phyloP scores from a whole-genome alignment of 2,329 filamentous ascomycete species.

The Xylariaceae sp. region DNA sequence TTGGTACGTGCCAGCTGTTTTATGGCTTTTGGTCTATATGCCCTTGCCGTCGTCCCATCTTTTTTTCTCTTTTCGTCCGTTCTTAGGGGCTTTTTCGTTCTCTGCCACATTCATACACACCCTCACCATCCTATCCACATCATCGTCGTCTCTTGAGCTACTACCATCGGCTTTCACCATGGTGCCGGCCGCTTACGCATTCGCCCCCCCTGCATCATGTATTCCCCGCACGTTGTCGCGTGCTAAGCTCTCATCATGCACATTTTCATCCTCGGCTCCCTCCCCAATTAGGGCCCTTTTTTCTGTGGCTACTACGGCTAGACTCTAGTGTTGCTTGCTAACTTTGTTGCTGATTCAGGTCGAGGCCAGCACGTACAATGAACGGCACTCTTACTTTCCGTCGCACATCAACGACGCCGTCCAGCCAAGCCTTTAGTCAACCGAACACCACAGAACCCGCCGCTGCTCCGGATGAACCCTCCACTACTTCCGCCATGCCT shows the following conservation, averaged over 20 bases:
- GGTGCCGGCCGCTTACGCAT: not conserved
- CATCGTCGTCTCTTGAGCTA: not conserved
- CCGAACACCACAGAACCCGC: constrained; percentile 31
- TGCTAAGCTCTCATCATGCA: not conserved
- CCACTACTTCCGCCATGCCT: constrained; percentile 54
- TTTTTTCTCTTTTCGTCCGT: no score
- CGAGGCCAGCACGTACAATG: constrained; percentile 51
- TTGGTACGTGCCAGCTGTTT: constrained; percentile 53
- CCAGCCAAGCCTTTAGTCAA: constrained; percentile 39
- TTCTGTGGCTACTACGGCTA: not conserved
- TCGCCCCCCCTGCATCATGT: not conserved
- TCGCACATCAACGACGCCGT: constrained; percentile 54
- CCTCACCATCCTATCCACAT: not conserved
- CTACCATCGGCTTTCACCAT: not conserved
- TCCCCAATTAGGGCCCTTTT: not conserved
- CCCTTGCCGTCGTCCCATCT: not conserved
- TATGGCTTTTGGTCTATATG: not conserved
- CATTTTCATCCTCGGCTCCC: constrained; percentile 3
- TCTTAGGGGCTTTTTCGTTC: no score
- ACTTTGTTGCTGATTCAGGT: constrained; percentile 37
- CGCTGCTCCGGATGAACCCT: constrained; percentile 38
- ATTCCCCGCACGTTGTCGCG: constrained; percentile 8
- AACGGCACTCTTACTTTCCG: constrained; percentile 63
- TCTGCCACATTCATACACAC: not conserved
- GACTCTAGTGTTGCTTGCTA: constrained; percentile 1